Evolutionary conservation across 208 protist genomes (phyloP), one percentile per base, ranked within the genome.

Genomic region (Trypanosoma cruzi): DNA sequence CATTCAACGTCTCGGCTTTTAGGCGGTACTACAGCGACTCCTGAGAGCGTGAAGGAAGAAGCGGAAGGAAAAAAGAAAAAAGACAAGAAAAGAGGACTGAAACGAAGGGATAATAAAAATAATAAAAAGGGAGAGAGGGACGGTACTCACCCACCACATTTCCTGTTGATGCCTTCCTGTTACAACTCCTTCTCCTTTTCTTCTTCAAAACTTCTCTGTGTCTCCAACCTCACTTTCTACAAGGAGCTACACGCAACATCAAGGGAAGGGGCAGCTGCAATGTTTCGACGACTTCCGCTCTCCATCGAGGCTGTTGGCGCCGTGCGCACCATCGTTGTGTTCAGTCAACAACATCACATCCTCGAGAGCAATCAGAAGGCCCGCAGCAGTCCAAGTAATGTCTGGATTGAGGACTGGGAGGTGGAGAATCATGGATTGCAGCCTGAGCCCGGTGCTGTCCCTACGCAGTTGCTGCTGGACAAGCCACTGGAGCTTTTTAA

Each of bases 381-480:
- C 8, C 86, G 82, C 64, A 89, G 86, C 79, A 92, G 85, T 66
- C 87, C 86, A 34, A 92, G 85, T 74, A 95, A 93, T 65, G 81
- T 95, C 59, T 95, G 90, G 88, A 79, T 95, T 29, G 90, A 95
- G 76, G 90, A 95, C 75, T 95, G 90, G 90, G 86, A 95, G 69
- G 80, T 80, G 34, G 85, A 91, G 26, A 80, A 80, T 18, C 60
- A 90, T 24, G 87, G 75, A 48, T 68, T 93, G 64, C 81, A 80
- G 57, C 84, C 87, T 13, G 85, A 93, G 79, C 58, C 67, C n/a
- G 82, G 79, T 34, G 81, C 88, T 18, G 63, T 89, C 56, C 85
- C 86, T 2, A 95, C 90, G 37, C 81, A 81, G 64, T 71, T 95
- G n/a, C 26, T 83, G 24, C 50, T 95, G 32, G 85, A 93, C 32